Evolutionary conservation across 768 basidiomycete genomes (phyloP).

Genomic region (Postia placenta): DNA sequence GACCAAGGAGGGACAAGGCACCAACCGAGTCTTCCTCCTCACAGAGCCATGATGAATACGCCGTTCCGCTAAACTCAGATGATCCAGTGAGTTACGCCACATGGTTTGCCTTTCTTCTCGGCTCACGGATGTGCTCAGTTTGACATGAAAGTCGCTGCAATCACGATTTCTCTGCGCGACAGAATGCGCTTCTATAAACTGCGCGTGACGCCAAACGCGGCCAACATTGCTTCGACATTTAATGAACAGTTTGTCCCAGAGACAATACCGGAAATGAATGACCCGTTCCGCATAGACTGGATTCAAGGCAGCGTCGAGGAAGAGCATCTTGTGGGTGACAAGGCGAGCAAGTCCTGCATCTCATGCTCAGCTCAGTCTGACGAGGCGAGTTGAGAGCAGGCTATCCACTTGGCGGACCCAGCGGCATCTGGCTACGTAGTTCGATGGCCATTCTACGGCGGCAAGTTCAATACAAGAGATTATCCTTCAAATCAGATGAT

Average conservation of each 20-base stretch:
- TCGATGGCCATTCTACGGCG: constrained; percentile 77
- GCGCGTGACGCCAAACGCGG: constrained; percentile 64
- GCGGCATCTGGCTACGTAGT: constrained; percentile 61
- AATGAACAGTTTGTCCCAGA: constrained; percentile 84
- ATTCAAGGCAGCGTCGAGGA: constrained; percentile 46
- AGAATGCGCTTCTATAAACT: constrained; percentile 85
- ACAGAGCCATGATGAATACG: constrained; percentile 44
- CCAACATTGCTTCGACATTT: constrained; percentile 65
- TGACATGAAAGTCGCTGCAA: constrained; percentile 67
- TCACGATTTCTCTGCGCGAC: constrained; percentile 67
- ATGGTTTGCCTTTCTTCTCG: neutral
- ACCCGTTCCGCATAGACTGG: constrained; percentile 83
- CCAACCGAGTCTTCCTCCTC: constrained; percentile 12
- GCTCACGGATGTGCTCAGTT: constrained; percentile 40
- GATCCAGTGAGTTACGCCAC: constrained; percentile 48
- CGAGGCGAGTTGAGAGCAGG: constrained; percentile 46
- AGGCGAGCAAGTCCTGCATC: constrained; percentile 33
- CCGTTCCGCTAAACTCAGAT: constrained; percentile 39
- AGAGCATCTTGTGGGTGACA: constrained; percentile 63
- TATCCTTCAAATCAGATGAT: constrained; percentile 67
- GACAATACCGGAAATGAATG: constrained; percentile 79
- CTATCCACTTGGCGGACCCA: constrained; percentile 65
- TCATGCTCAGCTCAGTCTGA: too few relatives aligned
- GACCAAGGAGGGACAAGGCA: constrained; percentile 40
- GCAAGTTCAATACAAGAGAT: constrained; percentile 74